Evolutionary conservation across 805 yeast species (phyloP).

Genomic region (Limtongia smithiae): DNA sequence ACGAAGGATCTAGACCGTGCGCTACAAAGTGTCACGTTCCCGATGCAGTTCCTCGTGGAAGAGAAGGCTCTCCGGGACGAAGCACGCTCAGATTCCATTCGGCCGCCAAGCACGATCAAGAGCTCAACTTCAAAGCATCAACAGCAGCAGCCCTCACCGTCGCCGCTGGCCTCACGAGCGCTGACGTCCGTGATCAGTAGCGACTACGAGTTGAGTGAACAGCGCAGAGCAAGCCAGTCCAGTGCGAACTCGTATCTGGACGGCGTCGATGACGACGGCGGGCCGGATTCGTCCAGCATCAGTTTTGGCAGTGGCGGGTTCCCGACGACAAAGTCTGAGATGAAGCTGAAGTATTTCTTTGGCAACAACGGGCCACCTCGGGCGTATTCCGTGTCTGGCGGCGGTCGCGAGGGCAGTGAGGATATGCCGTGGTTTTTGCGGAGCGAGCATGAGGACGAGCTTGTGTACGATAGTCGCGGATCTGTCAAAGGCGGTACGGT

Average conservation of each 20-base stretch:
- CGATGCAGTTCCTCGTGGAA: conserved; percentile 24
- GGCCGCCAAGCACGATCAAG: neutral
- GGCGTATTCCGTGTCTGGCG: conserved; percentile 6
- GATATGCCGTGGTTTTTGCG: conserved; percentile 50
- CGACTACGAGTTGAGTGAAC: neutral
- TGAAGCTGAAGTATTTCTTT: conserved; percentile 18
- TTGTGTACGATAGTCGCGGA: conserved; percentile 63
- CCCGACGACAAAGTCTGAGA: conserved; percentile 17
- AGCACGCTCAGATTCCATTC: conserved; percentile 1
- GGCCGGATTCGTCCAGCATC: too few species aligned
- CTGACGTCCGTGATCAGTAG: too few species aligned
- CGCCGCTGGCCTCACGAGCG: too few species aligned
- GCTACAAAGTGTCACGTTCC: conserved; percentile 13
- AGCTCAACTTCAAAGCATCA: neutral
- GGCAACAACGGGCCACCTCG: conserved; percentile 20
- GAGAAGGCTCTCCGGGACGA: conserved; percentile 14
- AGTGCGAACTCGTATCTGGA: too few species aligned
- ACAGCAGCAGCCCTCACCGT: too few species aligned
- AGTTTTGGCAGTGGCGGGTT: neutral
- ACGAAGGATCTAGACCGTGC: conserved; percentile 13
- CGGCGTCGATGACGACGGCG: too few species aligned
- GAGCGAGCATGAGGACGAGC: conserved; percentile 48
- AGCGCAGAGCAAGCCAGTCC: too few species aligned
- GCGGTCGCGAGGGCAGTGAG: conserved; percentile 7
- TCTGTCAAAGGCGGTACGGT: conserved; percentile 74